phyloP scores from a whole-genome alignment of 306 rosid species.

The Fragaria vesca region DNA sequence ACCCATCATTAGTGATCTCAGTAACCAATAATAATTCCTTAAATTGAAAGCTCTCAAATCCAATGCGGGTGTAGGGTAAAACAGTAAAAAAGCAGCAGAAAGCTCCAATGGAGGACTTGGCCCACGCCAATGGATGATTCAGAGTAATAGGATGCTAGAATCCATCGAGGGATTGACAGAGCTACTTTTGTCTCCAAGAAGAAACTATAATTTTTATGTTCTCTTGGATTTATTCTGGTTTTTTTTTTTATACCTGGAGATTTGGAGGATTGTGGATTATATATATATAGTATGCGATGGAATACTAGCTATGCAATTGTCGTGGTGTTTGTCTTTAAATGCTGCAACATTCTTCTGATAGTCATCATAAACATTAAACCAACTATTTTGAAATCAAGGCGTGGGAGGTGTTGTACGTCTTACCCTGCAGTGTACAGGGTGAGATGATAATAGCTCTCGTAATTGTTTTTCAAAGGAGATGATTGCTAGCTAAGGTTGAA shows the following conservation, averaged over 20 bases:
- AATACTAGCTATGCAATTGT: conserved; percentile 33
- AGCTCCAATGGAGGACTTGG: conserved; percentile 44
- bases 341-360: conserved; percentile 47
- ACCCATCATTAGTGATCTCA: not conserved
- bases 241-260: conserved; percentile 53
- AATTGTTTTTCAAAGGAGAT: not conserved
- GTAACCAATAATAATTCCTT: not conserved
- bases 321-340: conserved; percentile 45
- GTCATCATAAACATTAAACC: conserved; percentile 33
- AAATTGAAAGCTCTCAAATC: conserved; percentile 31
- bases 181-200: conserved; percentile 45
- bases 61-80: conserved; percentile 35
- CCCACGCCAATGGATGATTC: conserved; percentile 66
- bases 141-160: conserved; percentile 52
- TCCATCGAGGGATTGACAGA: conserved; percentile 57
- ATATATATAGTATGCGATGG: conserved; percentile 33
- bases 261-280: conserved; percentile 59
- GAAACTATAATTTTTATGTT: conserved; percentile 13
- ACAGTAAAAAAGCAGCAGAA: conserved; percentile 47
- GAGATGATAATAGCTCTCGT: conserved; percentile 2
- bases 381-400: conserved; percentile 9
- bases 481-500: no score
- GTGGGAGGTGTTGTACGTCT: not conserved
- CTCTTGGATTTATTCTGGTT: conserved; percentile 30
- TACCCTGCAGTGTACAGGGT: not conserved